A percentile compares a stretch with the other conserved stretches of the same genome.
Conservation (phyloP, 2,329 filamentous ascomycete species). For the Akanthomyces muscarius region DNA sequence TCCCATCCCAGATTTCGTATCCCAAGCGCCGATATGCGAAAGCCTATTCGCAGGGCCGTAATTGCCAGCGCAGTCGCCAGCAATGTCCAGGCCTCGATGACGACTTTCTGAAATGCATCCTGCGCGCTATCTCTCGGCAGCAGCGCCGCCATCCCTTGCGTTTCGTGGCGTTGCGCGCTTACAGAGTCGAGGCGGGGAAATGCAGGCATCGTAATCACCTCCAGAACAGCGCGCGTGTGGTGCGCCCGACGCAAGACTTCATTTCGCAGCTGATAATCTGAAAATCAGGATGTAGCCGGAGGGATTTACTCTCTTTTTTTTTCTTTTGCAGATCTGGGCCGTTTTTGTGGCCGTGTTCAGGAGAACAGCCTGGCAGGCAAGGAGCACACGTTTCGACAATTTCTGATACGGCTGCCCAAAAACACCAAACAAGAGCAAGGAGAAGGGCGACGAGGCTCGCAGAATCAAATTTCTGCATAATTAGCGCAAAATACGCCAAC, state of each 20-base stretch:
- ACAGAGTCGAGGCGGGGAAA: background rate
- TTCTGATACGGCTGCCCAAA: background rate
- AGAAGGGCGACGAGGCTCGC: background rate
- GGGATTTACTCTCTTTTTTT: too few species aligned
- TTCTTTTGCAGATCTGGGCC: background rate
- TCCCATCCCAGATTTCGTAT: conserved; percentile 10
- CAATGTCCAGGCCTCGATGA: conserved; percentile 10
- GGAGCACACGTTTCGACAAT: too few species aligned
- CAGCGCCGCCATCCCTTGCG: conserved; percentile 1
- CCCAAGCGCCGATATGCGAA: conserved; percentile 12
- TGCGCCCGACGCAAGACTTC: background rate
- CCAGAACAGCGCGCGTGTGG: background rate
- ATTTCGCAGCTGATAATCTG: background rate
- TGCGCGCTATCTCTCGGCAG: background rate
- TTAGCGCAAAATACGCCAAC: background rate
- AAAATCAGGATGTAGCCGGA: background rate
- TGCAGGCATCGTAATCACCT: background rate
- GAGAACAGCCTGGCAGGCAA: too few species aligned
- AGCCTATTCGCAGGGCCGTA: background rate
- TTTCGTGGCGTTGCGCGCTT: background rate
- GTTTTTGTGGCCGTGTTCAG: too few species aligned
- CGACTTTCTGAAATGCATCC: conserved; percentile 1
- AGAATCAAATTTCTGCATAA: background rate
- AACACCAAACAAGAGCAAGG: background rate
- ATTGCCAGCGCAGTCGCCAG: background rate